phyloP scores from a whole-genome alignment of 805 yeast genomes.

The Ogataea nakhonphanomensis region DNA sequence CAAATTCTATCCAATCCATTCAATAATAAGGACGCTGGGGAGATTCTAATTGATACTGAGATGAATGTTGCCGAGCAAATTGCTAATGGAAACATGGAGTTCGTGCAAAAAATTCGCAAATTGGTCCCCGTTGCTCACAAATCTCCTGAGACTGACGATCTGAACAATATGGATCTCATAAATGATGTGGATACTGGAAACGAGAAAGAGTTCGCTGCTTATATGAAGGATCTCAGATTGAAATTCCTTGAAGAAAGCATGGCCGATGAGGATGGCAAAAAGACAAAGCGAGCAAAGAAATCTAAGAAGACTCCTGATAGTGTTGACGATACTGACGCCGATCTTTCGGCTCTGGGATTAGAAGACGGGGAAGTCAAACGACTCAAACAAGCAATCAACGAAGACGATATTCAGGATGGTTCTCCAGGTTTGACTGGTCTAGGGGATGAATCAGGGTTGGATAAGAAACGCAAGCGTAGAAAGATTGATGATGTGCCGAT shows the following conservation, averaged over 20 bases:
- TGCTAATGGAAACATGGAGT: constrained; percentile 14
- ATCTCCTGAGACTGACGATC: neutral
- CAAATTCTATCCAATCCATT: constrained; percentile 36
- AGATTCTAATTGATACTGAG: constrained; percentile 9
- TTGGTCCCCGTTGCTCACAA: constrained; percentile 22
- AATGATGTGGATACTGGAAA: constrained; percentile 46
- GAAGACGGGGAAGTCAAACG: neutral
- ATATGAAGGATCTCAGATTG: constrained; percentile 44
- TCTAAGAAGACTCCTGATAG: constrained; percentile 11
- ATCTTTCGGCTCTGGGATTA: neutral
- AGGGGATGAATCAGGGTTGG: constrained; percentile 8
- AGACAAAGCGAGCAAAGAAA: constrained; percentile 6
- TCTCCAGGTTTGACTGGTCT: neutral
- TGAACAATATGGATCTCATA: constrained; percentile 6
- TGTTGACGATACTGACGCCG: constrained; percentile 4
- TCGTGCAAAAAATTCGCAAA: constrained; percentile 26
- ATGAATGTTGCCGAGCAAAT: constrained; percentile 23
- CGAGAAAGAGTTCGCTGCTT: constrained; percentile 46
- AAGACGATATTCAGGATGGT: neutral
- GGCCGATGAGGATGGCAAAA: constrained; percentile 12
- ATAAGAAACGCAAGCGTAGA: constrained; percentile 12
- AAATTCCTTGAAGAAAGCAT: constrained; percentile 24
- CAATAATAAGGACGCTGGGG: constrained; percentile 14
- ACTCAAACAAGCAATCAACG: neutral
- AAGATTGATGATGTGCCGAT: constrained; percentile 19